phyloP scores from a whole-genome alignment of 148 eudicot genomes.

The Silene conica region DNA sequence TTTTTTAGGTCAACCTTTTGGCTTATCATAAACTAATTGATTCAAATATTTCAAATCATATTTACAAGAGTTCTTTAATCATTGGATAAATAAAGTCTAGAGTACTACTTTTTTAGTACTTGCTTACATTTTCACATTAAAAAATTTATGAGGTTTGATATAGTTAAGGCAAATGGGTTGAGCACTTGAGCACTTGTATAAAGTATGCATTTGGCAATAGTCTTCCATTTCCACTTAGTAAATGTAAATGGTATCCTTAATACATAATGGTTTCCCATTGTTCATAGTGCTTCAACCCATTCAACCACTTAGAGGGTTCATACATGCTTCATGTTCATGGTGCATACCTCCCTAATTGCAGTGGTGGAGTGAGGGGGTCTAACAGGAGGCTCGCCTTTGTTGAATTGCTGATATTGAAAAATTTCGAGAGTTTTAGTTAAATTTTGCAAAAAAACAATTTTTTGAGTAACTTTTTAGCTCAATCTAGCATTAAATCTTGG shows the following conservation, averaged over 20 bases:
- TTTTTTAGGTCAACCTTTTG: background rate
- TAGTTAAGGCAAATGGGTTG: background rate
- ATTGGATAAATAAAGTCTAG: background rate
- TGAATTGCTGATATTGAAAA: too few species aligned
- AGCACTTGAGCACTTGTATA: background rate
- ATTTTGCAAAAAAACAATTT: too few species aligned
- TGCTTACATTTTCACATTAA: background rate
- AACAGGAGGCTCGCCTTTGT: too few species aligned
- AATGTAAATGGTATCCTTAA: too few species aligned
- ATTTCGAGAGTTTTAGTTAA: too few species aligned
- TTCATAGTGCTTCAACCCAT: conserved; percentile 17
- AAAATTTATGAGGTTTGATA: background rate
- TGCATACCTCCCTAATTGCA: background rate
- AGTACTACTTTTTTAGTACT: background rate
- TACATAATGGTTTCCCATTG: background rate
- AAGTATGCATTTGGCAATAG: background rate
- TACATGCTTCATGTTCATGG: background rate
- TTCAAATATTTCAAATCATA: background rate
- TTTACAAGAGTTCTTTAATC: background rate
- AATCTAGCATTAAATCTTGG: too few species aligned
- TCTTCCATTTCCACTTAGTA: background rate
- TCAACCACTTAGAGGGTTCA: background rate
- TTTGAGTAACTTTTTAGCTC: too few species aligned
- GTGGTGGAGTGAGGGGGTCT: too few species aligned
- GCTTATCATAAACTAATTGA: background rate